Evolutionary conservation across 805 yeast species (phyloP).

Genomic region (Spathaspora sp.): DNA sequence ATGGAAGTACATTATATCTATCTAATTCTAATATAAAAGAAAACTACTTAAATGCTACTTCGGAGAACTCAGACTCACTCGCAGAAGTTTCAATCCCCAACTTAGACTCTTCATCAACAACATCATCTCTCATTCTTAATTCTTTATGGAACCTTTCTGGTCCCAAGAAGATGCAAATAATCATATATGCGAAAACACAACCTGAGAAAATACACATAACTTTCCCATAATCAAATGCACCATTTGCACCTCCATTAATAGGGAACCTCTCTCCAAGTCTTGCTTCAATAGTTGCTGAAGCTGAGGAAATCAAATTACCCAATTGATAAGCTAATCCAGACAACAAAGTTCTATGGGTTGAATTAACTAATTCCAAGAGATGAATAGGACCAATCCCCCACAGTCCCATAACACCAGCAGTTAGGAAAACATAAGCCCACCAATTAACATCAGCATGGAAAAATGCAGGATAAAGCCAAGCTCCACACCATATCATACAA

Average conservation of each 20-base stretch:
- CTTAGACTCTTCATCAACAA: background rate
- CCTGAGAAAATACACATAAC: slow-evolving; percentile 68
- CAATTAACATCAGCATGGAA: slow-evolving; percentile 14
- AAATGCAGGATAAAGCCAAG: slow-evolving; percentile 40
- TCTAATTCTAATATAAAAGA: no score
- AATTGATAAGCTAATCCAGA: slow-evolving; percentile 63
- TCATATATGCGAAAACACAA: slow-evolving; percentile 53
- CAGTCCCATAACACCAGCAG: slow-evolving; percentile 63
- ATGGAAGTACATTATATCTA: no score
- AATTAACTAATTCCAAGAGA: slow-evolving; percentile 58
- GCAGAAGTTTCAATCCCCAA: background rate
- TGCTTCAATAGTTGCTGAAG: slow-evolving; percentile 65
- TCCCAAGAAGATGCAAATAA: slow-evolving; percentile 49
- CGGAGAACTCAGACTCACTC: background rate
- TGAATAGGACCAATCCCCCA: slow-evolving; percentile 68
- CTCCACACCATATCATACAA: slow-evolving; percentile 32
- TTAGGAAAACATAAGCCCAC: slow-evolving; percentile 47
- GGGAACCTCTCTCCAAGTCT: slow-evolving; percentile 54
- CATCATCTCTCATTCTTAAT: slow-evolving; percentile 3
- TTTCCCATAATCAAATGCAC: slow-evolving; percentile 46
- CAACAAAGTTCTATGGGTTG: slow-evolving; percentile 58
- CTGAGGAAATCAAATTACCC: slow-evolving; percentile 65
- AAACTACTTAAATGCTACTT: background rate
- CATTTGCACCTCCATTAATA: slow-evolving; percentile 16
- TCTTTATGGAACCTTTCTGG: slow-evolving; percentile 44